Evolutionary conservation across 1,139 yeast genomes (phyloP), one percentile per base, ranked within the genome.

Genomic region (Geotrichum carabidarum): DNA sequence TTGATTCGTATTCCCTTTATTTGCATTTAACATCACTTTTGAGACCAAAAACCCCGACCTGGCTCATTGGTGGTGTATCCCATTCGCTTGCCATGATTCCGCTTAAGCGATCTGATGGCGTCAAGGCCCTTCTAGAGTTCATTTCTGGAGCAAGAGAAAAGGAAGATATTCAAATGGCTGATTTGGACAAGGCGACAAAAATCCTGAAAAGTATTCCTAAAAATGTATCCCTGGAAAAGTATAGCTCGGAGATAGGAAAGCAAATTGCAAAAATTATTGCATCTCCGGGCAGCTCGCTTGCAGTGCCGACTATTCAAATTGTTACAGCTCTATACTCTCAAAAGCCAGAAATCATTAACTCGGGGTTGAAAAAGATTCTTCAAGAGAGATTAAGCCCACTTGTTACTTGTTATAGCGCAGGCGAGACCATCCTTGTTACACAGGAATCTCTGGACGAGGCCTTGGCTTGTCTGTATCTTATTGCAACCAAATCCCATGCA

Each of bases 61-160:
- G 73, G 72, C 63, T 68, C 44, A 49, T 60, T 11, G 55, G 55
- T 2, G 51, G 60, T 3, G 51, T 77, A 59, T 59, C 82, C 71
- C 64, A 80, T 73, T 60, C 65, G 57, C 50, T 91, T 4, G 80
- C 84, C 1, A 60, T 68, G 4, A 70, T 88, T 32, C 86, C 87
- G 1, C 68, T 79, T 30, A 68, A 75, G 49, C 78, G 94, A 71
- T 78, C 1, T 14, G 84, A 86, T 64, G 97, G 97, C 0, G 78
- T 91, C 1, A 70, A 79, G 37, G 76, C 89, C 1, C 70, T 91
- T 51, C 76, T 90, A 37, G 98, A 93, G 68, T 83, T 86, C 60
- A 77, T 86, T 0, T 74, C 88, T 14, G 96, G 95, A 0, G 72
- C 86, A 40, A 73, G 96, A 58, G 95, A 88, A 45, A 77, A 78